Conservation (phyloP, 495 filamentous ascomycete species). For the Thermothielavioides terrestris region DNA sequence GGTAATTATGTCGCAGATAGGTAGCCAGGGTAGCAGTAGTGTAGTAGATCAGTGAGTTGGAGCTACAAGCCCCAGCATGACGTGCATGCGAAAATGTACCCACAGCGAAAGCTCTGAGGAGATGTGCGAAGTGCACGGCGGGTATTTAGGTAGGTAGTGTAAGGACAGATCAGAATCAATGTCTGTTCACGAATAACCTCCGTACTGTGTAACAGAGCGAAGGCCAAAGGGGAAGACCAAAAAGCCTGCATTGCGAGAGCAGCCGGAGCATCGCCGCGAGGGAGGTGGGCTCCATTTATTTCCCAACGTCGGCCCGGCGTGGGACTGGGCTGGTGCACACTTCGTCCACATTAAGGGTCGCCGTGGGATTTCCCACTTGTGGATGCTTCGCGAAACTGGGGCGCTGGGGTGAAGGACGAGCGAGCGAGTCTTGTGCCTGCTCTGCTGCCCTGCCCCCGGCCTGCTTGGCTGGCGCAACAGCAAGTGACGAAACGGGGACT, state of each 20-base stretch:
- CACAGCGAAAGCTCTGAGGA: no score
- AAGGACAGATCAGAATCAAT: no score
- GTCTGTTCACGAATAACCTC: no score
- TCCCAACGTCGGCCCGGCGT: constrained; percentile 22
- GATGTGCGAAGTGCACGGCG: no score
- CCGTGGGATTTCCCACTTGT: constrained; percentile 15
- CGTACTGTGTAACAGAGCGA: no score
- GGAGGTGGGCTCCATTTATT: constrained; percentile 23
- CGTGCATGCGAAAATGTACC: constrained; percentile 13
- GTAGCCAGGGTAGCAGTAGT: no score
- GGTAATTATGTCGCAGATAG: no score
- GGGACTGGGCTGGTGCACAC: constrained; percentile 4
- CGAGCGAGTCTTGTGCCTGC: constrained; percentile 5
- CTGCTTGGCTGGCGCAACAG: neutral
- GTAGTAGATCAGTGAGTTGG: no score
- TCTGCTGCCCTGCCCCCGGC: no score
- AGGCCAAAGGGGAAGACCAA: neutral
- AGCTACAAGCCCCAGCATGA: constrained; percentile 16
- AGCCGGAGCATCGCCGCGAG: constrained; percentile 20
- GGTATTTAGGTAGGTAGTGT: no score
- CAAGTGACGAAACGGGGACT: constrained; percentile 23
- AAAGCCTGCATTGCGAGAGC: constrained; percentile 13
- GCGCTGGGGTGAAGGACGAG: constrained; percentile 14
- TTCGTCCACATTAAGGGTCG: constrained; percentile 7
- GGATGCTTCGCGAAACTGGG: constrained; percentile 14